Conservation (phyloP, 495 filamentous ascomycete species). For the Cercophora samala region DNA sequence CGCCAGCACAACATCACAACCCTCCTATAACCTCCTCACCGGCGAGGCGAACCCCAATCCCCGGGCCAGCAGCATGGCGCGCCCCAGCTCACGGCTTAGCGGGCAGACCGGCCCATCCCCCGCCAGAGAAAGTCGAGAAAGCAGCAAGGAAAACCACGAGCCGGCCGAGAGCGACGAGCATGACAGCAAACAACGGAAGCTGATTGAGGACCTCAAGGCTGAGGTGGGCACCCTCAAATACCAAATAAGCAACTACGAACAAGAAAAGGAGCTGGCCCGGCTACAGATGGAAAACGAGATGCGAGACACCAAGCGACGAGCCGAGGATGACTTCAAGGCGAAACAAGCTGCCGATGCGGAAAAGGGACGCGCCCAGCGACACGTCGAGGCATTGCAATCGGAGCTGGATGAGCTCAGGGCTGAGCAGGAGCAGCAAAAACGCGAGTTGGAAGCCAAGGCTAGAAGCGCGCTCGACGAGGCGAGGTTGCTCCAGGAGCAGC, state of each 20-base stretch:
- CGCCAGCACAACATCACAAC: slow-evolving; percentile 45
- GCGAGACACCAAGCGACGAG: slow-evolving; percentile 66
- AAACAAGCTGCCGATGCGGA: slow-evolving; percentile 72
- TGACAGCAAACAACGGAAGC: slow-evolving; percentile 46
- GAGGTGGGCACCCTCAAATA: slow-evolving; percentile 54
- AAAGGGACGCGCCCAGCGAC: slow-evolving; percentile 62
- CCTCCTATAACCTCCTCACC: slow-evolving; percentile 60
- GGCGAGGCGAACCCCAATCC: slow-evolving; percentile 43
- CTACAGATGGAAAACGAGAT: slow-evolving; percentile 80
- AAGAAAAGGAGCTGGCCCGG: slow-evolving; percentile 75
- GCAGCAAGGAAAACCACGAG: slow-evolving; percentile 49
- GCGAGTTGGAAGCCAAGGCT: slow-evolving; percentile 65
- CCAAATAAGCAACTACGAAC: slow-evolving; percentile 64
- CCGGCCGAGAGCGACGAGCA: slow-evolving; percentile 50
- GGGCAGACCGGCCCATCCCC: slow-evolving; percentile 34
- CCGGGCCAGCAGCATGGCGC: slow-evolving; percentile 27
- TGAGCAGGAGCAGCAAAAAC: slow-evolving; percentile 56
- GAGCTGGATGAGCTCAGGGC: slow-evolving; percentile 61
- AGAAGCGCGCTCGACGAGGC: slow-evolving; percentile 70
- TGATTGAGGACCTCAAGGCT: slow-evolving; percentile 54
- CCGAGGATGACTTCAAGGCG: slow-evolving; percentile 78
- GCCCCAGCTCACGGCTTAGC: slow-evolving; percentile 38
- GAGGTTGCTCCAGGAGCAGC: slow-evolving; percentile 67
- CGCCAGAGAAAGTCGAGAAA: slow-evolving; percentile 35
- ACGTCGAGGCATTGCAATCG: slow-evolving; percentile 64